Evolutionary conservation across 2,329 filamentous ascomycete species (phyloP).

Genomic region (Xylaria multiplex): DNA sequence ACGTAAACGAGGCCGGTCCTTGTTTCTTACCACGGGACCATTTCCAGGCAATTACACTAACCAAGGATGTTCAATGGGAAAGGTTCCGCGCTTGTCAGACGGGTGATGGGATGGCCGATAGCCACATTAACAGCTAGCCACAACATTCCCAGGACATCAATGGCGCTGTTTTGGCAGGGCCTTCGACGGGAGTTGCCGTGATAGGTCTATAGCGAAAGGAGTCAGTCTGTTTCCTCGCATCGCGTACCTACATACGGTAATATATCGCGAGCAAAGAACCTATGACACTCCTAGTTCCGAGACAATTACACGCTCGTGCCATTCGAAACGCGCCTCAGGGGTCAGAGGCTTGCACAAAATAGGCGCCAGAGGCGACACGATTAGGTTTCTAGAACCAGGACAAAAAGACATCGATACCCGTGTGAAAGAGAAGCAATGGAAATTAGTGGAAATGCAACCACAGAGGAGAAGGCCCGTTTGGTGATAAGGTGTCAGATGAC

Average conservation of each 20-base stretch:
- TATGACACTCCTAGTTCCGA: not conserved
- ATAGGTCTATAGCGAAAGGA: not conserved
- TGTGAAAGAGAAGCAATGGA: conserved; percentile 12
- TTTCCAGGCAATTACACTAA: conserved; percentile 5
- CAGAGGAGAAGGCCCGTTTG: conserved; percentile 2
- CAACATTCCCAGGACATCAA: not conserved
- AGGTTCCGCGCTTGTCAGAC: conserved; percentile 10
- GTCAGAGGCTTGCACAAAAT: not conserved
- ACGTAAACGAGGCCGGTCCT: conserved; percentile 2
- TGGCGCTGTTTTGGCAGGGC: not conserved
- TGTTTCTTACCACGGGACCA: not conserved
- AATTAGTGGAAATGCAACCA: conserved; percentile 10
- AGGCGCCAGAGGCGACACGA: not conserved
- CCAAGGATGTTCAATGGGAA: conserved; percentile 3
- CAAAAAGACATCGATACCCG: conserved; percentile 9
- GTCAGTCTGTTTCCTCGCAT: not conserved
- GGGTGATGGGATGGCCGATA: conserved; percentile 4
- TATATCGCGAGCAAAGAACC: not conserved
- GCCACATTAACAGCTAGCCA: not conserved
- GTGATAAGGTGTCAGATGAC: conserved; percentile 16
- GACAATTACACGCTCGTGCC: not conserved
- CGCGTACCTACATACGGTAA: not conserved
- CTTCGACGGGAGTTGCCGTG: not conserved
- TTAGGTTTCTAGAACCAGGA: not conserved
- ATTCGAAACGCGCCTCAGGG: not conserved